Evolutionary conservation across 139 green algal species (phyloP), one percentile per base, ranked within the genome.

Genomic region (Marvania coccoides): DNA sequence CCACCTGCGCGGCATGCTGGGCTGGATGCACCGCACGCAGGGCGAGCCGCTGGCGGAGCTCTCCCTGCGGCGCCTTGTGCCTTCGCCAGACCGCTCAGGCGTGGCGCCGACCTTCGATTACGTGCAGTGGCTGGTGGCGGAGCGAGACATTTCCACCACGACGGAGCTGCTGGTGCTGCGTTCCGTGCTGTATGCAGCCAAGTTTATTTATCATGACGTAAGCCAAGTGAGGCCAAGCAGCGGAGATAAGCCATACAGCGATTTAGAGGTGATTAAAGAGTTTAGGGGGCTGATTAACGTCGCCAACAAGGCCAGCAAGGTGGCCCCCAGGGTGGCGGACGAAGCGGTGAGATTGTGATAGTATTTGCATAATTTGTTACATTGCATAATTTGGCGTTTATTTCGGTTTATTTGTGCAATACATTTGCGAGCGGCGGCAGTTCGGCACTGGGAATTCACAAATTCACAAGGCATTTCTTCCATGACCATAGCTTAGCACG

Each of bases 151-250:
- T 38, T 51, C 34, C 9, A 47, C 55, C 2, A 61, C 29, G 26
- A 84, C 78, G 14, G 53, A 77, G 35, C 58, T 64, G 10, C 19
- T 77, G 29, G 78, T 73, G 33, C 48, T 85, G 30, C 46, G 58
- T 39, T 65, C 34, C 6, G 28, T 67, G 8, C n/a, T 72, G 64
- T 19, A 54, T 39, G 45, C 67, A 6, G 83, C 76, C 35, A 83
- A 87, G 40, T 88, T 80, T 63, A 23, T 88, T 48, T 81, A 83
- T 65, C 74, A 85, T 45, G 47, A 56, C 2, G 31, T 75, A 29
- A 80, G 71, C 23, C 38, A 74, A 31, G 56, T 60, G 7, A 36
- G 61, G 28, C 65, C 74, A 1, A 38, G 29, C 2, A 61, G 74
- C 10, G 78, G 81, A 12, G 72, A 82, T 13, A 78, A 63, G 35